Evolutionary conservation across 768 basidiomycete genomes (phyloP).

Genomic region (Tricholoma sp.): DNA sequence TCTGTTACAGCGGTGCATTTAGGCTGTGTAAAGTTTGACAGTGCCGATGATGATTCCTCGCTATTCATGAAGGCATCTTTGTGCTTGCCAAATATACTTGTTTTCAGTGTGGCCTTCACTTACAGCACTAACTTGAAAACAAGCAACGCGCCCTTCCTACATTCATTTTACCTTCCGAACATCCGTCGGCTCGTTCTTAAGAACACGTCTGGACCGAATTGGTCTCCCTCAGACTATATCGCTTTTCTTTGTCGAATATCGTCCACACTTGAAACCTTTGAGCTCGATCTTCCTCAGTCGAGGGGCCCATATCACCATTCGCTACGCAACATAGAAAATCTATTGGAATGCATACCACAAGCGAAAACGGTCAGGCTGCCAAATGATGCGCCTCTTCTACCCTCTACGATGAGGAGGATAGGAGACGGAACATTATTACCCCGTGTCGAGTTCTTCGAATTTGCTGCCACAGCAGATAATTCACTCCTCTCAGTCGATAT

Average conservation of each 20-base stretch:
- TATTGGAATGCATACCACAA: not conserved
- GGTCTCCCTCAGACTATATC: not conserved
- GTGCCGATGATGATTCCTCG: not conserved
- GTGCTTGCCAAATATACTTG: not conserved
- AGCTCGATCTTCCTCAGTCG: not conserved
- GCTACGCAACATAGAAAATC: not conserved
- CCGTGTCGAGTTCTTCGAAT: not conserved
- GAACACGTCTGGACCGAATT: not conserved
- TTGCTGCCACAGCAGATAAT: not conserved
- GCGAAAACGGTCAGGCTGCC: not conserved
- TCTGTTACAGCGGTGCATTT: not conserved
- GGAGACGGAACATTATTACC: not conserved
- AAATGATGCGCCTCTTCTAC: not conserved
- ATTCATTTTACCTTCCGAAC: not conserved
- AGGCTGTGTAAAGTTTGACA: not conserved
- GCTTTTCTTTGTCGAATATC: not conserved
- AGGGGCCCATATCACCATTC: not conserved
- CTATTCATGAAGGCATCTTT: not conserved
- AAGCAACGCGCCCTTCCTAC: not conserved
- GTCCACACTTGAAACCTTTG: not conserved
- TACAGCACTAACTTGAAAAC: not conserved
- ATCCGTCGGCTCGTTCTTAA: not conserved
- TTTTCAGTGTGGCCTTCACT: not conserved
- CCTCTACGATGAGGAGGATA: not conserved
- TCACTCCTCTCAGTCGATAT: not conserved